Base-by-base conservation (phyloP, 768 basidiomycete species). In the Clitopilus hobsonii region DNA sequence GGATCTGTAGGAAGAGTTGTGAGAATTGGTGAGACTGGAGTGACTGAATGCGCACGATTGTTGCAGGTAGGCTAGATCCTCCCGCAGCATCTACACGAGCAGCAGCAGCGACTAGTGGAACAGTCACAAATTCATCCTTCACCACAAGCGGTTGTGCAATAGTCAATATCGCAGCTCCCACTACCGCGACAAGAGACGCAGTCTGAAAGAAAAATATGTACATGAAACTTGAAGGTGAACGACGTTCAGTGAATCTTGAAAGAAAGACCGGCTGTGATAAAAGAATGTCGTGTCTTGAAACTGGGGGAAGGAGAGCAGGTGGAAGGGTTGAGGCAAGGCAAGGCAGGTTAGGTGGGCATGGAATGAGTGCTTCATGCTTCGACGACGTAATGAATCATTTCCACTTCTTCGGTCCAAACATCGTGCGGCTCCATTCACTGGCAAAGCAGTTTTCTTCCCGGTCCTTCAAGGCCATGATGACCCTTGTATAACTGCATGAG, bases 1-100 rank as follows among this genome's bases (percentile, higher is more conserved):
- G 69, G 51, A 79, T 61, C 85, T 86, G 22, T 10, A 18, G 3
- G n/a, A 38, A n/a, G 1, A 38, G 11, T 32, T 13, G 36, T 32
- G 38, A 18, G 4, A 13, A 26, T 38, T n/a, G 14, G 32, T 10
- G 14, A n/a, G 8, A 14, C 38, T 14, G 4, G 55, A 23, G 6
- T n/a, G 38, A 18, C 36, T 14, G 48, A 16, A 28, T 8, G 45
- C 61, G 20, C 38, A 60, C 59, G 51, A 58, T 57, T 1, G 57
- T 23, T 11, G 61, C 38, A 16, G 54, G 61, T 3, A 65, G 53
- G n/a, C 2, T 48, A 38, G 18, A 11, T 20, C 32, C 51, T 41
- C 47, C 4, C 3, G 32, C 32, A 36, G 13, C n/a, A 14, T 36
- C 32, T 3, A 36, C 4, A 11, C 20, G 14, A 28, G 52, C 16